phyloP scores from a whole-genome alignment of 768 basidiomycete species.

The Lyophyllum atratum region DNA sequence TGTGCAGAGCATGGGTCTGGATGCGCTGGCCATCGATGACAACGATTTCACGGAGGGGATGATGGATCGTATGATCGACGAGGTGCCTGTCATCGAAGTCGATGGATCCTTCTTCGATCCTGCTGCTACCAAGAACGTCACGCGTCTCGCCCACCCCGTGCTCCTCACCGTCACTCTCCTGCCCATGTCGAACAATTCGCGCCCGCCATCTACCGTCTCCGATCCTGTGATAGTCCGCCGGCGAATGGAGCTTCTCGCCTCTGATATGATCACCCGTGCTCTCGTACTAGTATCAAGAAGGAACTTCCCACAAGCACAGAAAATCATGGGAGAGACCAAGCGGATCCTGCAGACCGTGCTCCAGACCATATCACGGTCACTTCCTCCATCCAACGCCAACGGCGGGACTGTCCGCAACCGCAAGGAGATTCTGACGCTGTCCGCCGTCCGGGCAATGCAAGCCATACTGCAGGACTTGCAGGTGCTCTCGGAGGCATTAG shows the following conservation, averaged over 20 bases:
- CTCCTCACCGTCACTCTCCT: constrained; percentile 92
- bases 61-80: constrained; percentile 98
- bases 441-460: constrained; percentile 79
- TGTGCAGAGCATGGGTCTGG: constrained; percentile 83
- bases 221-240: constrained; percentile 91
- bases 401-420: constrained; percentile 66
- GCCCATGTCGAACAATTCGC: constrained; percentile 47
- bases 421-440: constrained; percentile 73
- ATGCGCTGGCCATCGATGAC: constrained; percentile 73
- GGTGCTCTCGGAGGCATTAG: constrained; percentile 80
- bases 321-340: constrained; percentile 89
- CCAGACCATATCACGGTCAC: constrained; percentile 75
- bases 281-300: constrained; percentile 90
- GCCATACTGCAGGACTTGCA: constrained; percentile 89
- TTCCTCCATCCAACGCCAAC: constrained; percentile 56
- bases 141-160: constrained; percentile 89
- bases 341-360: constrained; percentile 90
- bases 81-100: constrained; percentile 94
- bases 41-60: constrained; percentile 83
- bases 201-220: constrained; percentile 53
- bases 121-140: constrained; percentile 76
- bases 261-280: constrained; percentile 96
- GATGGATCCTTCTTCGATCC: constrained; percentile 97
- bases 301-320: constrained; percentile 88
- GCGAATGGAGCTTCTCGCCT: constrained; percentile 94